phyloP scores from a whole-genome alignment of 768 basidiomycete genomes.

The Galerina sulciceps region DNA sequence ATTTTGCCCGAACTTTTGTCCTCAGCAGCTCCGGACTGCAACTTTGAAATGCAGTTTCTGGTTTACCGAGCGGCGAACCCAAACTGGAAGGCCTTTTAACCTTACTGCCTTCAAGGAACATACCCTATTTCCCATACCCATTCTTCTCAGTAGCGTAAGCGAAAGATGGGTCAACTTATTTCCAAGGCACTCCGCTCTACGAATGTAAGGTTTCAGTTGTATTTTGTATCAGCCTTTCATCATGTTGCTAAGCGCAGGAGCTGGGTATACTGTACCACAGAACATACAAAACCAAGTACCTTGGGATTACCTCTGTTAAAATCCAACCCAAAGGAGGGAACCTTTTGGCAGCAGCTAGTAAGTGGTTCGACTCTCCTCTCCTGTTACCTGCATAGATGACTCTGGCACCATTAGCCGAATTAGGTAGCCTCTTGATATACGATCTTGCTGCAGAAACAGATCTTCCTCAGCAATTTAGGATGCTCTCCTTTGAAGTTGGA shows the following conservation, averaged over 20 bases:
- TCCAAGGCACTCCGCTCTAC: no score
- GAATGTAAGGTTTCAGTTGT: no score
- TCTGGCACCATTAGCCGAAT: background rate
- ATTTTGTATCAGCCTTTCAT: background rate
- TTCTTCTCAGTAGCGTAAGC: no score
- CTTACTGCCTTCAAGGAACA: no score
- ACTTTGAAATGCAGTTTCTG: no score
- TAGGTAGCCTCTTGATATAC: slow-evolving; percentile 1
- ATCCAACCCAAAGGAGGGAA: background rate
- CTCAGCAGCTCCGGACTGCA: no score
- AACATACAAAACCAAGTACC: background rate
- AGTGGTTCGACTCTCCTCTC: background rate
- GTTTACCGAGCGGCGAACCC: no score
- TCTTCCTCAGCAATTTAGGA: background rate
- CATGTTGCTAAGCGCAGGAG: background rate
- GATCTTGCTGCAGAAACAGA: background rate
- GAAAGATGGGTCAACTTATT: no score
- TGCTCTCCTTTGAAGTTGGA: slow-evolving; percentile 7
- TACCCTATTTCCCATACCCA: no score
- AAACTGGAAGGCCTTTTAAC: no score
- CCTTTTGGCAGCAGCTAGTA: background rate
- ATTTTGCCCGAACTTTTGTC: no score
- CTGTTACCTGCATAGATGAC: background rate
- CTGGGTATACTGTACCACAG: background rate
- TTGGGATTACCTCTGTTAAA: no score